Percentiles rank a stretch among this genome's conserved stretches.
phyloP scores from a whole-genome alignment of 208 protist genomes.

The Jaenimonas drosophilae region DNA sequence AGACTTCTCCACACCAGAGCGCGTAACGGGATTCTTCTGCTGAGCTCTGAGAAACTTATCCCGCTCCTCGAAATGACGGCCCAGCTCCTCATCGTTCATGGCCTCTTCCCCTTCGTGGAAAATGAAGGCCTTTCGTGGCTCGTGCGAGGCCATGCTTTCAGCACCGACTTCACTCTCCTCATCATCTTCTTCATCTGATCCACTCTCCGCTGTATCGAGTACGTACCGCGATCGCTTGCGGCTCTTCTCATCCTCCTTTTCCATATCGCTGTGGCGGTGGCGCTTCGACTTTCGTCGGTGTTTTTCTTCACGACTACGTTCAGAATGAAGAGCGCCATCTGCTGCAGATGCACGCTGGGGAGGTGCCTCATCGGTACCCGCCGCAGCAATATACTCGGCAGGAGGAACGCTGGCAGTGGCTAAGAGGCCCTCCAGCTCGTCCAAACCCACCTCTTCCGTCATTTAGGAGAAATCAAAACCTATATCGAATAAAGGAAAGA shows the following conservation, averaged over 20 bases:
- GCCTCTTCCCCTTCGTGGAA: slow-evolving; percentile 67
- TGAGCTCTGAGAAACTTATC: slow-evolving; percentile 9
- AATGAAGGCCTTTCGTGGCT: slow-evolving; percentile 21
- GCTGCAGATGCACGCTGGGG: too few relatives aligned
- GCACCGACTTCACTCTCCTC: slow-evolving; percentile 8
- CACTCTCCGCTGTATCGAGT: neutral
- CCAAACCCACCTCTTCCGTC: slow-evolving; percentile 56
- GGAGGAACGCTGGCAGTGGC: slow-evolving; percentile 3
- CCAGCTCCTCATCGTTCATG: slow-evolving; percentile 61
- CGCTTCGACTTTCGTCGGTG: slow-evolving; percentile 2
- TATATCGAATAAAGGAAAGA: slow-evolving; percentile 10
- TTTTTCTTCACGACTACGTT: slow-evolving; percentile 14
- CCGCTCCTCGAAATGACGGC: slow-evolving; percentile 68
- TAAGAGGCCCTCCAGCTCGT: slow-evolving; percentile 62
- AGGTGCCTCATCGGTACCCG: neutral
- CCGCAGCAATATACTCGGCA: neutral
- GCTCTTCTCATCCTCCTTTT: slow-evolving; percentile 7
- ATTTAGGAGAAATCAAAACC: slow-evolving; percentile 18
- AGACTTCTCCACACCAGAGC: slow-evolving; percentile 32
- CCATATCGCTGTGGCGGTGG: slow-evolving; percentile 5
- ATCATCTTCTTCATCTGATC: slow-evolving; percentile 12
- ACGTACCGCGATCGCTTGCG: neutral
- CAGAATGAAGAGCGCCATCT: slow-evolving; percentile 1
- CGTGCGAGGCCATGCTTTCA: slow-evolving; percentile 8
- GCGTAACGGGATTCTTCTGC: slow-evolving; percentile 6